phyloP scores from a whole-genome alignment of 2,329 filamentous ascomycete genomes.

The Fusarium tjaetaba region DNA sequence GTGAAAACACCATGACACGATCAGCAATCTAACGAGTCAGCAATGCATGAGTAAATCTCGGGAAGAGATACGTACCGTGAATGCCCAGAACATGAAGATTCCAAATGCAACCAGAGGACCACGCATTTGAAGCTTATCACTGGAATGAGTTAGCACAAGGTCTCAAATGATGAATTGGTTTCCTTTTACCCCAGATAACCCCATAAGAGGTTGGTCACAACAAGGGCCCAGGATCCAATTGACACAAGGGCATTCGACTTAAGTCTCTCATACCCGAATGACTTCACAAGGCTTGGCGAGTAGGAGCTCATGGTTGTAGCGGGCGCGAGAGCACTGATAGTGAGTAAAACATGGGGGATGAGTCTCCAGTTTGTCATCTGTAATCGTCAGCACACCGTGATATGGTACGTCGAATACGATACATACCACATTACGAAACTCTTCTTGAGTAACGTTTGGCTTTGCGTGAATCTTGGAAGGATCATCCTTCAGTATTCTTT shows the following conservation, averaged over 20 bases:
- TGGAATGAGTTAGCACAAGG: background rate
- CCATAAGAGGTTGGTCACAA: conserved; percentile 48
- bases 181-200: conserved; percentile 32
- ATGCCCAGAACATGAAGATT: conserved; percentile 30
- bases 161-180: background rate
- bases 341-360: conserved; percentile 46
- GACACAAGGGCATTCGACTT: conserved; percentile 45
- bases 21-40: conserved; percentile 26
- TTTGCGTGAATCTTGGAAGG: conserved; percentile 48
- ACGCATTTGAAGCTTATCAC: conserved; percentile 35
- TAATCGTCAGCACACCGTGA: background rate
- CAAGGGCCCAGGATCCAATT: conserved; percentile 49
- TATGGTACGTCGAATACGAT: background rate
- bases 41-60: background rate
- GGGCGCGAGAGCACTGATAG: conserved; percentile 30
- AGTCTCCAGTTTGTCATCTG: conserved; percentile 52
- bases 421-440: conserved; percentile 48
- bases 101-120: conserved; percentile 30
- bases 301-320: conserved; percentile 33
- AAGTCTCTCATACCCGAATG: conserved; percentile 50
- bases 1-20: conserved; percentile 30
- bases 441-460: conserved; percentile 44
- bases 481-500: conserved; percentile 43
- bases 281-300: conserved; percentile 42
- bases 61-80: conserved; percentile 5